These are phyloP conservation scores for Paxillus involutus DNA, from an alignment of 768 basidiomycete genomes.

Conservation along the genomic window DNA sequence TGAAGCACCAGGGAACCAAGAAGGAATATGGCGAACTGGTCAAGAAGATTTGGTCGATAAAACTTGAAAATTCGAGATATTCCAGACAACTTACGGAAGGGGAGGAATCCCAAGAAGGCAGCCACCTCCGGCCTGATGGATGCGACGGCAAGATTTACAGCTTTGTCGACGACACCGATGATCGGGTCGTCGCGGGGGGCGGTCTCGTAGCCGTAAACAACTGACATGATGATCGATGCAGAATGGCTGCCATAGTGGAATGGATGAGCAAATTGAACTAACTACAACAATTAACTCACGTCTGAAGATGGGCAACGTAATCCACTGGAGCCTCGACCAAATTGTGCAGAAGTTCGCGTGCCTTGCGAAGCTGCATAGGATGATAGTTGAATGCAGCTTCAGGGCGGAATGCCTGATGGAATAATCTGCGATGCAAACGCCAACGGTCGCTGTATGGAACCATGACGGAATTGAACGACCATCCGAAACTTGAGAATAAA, in stretches of 20 bases:
- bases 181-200: constrained; percentile 26
- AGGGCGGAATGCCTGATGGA: constrained; percentile 27
- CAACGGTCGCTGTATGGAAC: constrained; percentile 26
- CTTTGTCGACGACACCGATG: constrained; percentile 24
- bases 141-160: constrained; percentile 18
- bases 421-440: constrained; percentile 29
- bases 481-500: constrained; percentile 23
- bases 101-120: constrained; percentile 36
- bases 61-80: background rate
- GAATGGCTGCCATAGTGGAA: constrained; percentile 16
- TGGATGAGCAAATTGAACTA: background rate
- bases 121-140: constrained; percentile 29
- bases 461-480: constrained; percentile 30
- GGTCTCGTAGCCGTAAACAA: constrained; percentile 31
- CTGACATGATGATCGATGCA: constrained; percentile 28
- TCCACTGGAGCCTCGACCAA: constrained; percentile 20
- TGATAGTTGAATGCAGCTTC: constrained; percentile 19
- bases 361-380: constrained; percentile 24
- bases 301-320: constrained; percentile 22
- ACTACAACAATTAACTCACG: constrained; percentile 12
- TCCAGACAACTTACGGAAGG: constrained; percentile 29
- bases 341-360: constrained; percentile 23
- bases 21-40: constrained; percentile 35
- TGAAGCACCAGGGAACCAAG: constrained; percentile 41
- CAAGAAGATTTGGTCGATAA: background rate